phyloP scores from a whole-genome alignment of 2,329 filamentous ascomycete species.

The Sordariomycetes sp. region DNA sequence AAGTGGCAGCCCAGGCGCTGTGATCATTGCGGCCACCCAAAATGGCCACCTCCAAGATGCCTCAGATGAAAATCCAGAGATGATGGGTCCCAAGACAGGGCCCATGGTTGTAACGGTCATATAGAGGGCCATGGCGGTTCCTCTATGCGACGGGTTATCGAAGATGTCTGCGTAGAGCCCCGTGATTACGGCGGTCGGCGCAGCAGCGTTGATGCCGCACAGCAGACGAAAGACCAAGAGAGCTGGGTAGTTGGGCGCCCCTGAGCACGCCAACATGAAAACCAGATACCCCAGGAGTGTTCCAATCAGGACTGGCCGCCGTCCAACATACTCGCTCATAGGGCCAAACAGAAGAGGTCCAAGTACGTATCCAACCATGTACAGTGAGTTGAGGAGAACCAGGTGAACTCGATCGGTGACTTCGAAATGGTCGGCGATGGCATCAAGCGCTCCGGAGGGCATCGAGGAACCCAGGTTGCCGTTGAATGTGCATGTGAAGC shows the following conservation, averaged over 20 bases:
- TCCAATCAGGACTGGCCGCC: constrained; percentile 20
- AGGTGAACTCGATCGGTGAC: constrained; percentile 16
- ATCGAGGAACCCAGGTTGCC: constrained; percentile 25
- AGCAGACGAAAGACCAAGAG: constrained; percentile 31
- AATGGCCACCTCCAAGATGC: constrained; percentile 30
- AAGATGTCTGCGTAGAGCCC: constrained; percentile 23
- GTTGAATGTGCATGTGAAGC: constrained; percentile 25
- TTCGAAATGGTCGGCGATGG: constrained; percentile 17
- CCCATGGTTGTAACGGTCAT: constrained; percentile 22
- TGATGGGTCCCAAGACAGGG: constrained; percentile 37
- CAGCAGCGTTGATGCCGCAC: constrained; percentile 20
- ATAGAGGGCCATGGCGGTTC: constrained; percentile 22
- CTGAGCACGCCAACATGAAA: constrained; percentile 25
- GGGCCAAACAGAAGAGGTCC: constrained; percentile 23
- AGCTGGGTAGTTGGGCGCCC: constrained; percentile 29
- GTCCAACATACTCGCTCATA: constrained; percentile 23
- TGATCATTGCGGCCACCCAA: constrained; percentile 25
- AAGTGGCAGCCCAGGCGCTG: constrained; percentile 16
- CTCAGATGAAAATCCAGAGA: constrained; percentile 39
- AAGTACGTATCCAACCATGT: constrained; percentile 24
- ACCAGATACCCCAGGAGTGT: constrained; percentile 22
- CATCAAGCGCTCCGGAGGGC: constrained; percentile 24
- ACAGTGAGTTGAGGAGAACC: constrained; percentile 23
- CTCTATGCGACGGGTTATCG: constrained; percentile 18
- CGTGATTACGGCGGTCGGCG: constrained; percentile 22